A percentile compares a stretch with the other conserved stretches of the same genome.
phyloP scores from a whole-genome alignment of 805 yeast genomes.

The Pichia deserticola region DNA sequence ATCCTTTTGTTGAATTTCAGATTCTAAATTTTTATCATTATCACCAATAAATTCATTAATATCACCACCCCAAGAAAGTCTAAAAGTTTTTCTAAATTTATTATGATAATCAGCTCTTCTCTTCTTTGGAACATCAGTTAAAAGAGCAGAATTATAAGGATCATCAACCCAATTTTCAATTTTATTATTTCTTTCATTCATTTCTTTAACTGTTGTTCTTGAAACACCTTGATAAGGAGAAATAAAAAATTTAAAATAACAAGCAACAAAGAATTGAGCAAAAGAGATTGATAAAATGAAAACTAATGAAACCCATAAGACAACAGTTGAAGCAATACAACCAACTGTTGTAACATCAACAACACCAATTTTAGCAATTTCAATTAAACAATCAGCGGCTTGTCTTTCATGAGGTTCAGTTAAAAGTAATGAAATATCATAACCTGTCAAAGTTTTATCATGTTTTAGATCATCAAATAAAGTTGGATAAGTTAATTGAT shows the following conservation, averaged over 20 bases:
- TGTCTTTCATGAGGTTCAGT: conserved; percentile 59
- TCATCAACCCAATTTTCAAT: conserved; percentile 86
- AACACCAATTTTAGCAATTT: conserved; percentile 81
- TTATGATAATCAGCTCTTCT: conserved; percentile 43
- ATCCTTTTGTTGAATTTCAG: not conserved
- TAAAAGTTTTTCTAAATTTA: conserved; percentile 26
- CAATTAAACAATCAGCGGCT: conserved; percentile 75
- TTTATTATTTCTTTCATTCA: conserved; percentile 55
- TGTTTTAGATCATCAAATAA: conserved; percentile 58
- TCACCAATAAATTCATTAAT: conserved; percentile 23
- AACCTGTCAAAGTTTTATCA: conserved; percentile 54
- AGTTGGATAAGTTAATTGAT: conserved; percentile 65
- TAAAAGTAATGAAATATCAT: conserved; percentile 71
- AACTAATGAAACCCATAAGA: conserved; percentile 70
- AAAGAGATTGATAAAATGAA: conserved; percentile 78
- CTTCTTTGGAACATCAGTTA: conserved; percentile 42
- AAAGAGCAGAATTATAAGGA: conserved; percentile 42
- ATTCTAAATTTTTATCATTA: conserved; percentile 4
- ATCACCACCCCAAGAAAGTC: conserved; percentile 34
- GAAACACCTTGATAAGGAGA: conserved; percentile 78
- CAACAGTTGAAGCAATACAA: conserved; percentile 85
- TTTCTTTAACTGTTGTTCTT: conserved; percentile 40
- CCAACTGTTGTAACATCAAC: conserved; percentile 88
- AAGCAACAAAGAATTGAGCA: conserved; percentile 74
- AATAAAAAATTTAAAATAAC: conserved; percentile 81